Base-by-base conservation (phyloP, 1,284 basidiomycete genomes). In the Termitomyces sp. region DNA sequence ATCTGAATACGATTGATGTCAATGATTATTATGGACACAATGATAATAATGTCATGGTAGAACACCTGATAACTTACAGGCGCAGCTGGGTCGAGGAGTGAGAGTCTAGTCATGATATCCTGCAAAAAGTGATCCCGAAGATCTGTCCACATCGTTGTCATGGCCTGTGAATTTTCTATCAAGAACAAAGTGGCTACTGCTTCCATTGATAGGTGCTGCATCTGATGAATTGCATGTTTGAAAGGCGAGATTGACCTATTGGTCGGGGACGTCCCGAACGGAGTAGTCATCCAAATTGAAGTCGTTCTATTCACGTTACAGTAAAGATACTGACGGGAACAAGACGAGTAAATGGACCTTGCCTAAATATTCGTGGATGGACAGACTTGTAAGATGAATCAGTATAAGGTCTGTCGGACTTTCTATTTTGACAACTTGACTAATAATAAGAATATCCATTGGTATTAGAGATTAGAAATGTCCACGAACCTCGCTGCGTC, bases 161-260 rank as follows among this genome's bases (percentile, higher is more conserved):
- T 79, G 4, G 66, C 63, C 30, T 66, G 66, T 0, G 83, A 84
- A 59, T 84, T 83, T 67, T 86, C 84, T 61, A 86, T 73, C 55
- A 86, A 72, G 57, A 86, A 66, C 45, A 84, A 72, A 35, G 66
- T 72, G 33, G 75, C 72, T 45, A 78, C 68, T 4, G 74, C 71
- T 56, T 75, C 21, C 21, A 24, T 24, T 24, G 21, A 24, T 24
- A 24, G 74, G 33, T 71, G 68, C 13, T 70, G 65, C 31, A 67
- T 64, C 21, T 24, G 21, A 24, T 24, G 21, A 24, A 24, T 24
- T 24, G 68, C 50, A 45, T 72, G 66, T 33, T 63, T 61, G 62
- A 73, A 72, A 57, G 75, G 67, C 30, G 60, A 58, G 49, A 46
- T 57, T 44, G 50, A 51, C 28, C 48, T 49, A 31, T 50, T 30